These are phyloP conservation scores for Carex pumila DNA, from an alignment of 176 grass and related monocot genomes.

Conservation along the genomic window DNA sequence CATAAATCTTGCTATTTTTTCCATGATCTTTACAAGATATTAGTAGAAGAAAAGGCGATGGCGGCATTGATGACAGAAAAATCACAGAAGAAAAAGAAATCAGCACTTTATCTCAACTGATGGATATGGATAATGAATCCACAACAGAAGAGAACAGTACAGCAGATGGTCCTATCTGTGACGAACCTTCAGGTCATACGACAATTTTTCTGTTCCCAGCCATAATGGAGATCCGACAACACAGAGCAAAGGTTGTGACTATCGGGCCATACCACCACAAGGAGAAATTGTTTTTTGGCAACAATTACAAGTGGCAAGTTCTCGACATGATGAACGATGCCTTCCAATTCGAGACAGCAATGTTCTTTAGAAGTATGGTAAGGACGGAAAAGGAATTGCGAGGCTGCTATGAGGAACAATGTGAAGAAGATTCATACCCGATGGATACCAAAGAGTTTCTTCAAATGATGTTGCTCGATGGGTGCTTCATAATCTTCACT, in stretches of 20 bases:
- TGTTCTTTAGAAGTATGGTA: background rate
- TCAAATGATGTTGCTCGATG: slow-evolving; percentile 2
- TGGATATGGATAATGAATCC: background rate
- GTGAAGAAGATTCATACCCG: background rate
- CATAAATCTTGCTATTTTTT: background rate
- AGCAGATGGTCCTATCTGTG: background rate
- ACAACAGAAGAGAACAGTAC: background rate
- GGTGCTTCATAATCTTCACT: slow-evolving; percentile 17
- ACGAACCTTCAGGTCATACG: background rate
- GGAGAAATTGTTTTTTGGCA: background rate
- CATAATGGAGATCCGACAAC: slow-evolving; percentile 12
- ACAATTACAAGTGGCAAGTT: slow-evolving; percentile 8
- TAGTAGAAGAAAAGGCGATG: background rate
- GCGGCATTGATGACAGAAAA: background rate
- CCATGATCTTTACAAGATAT: background rate
- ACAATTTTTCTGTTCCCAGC: slow-evolving; percentile 7
- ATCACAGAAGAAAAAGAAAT: background rate
- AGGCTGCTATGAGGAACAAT: background rate
- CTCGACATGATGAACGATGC: background rate
- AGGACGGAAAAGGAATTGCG: background rate
- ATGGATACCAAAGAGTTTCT: background rate
- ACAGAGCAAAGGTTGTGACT: background rate
- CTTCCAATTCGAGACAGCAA: background rate
- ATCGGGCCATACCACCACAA: background rate
- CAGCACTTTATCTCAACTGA: background rate